Evolutionary conservation across 2,329 filamentous ascomycete species (phyloP), one percentile per base, ranked within the genome.

Genomic region (Plenodomus lindquistii): DNA sequence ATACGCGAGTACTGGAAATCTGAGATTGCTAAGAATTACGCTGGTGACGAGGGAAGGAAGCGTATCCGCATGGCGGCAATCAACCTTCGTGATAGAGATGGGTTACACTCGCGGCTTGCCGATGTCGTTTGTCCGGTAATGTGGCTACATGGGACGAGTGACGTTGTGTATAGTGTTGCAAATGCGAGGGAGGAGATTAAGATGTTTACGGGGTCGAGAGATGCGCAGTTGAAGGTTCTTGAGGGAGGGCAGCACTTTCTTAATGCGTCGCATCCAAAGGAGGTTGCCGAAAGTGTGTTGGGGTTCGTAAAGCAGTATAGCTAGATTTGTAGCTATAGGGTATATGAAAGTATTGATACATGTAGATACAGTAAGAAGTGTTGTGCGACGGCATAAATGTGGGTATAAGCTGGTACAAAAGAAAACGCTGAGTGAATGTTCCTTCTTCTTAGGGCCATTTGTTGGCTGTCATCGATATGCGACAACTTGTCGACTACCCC

Each of bases 201-300:
- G 55, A 56, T 77, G 21, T 81, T 82, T 46, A 70, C 60, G 1
- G 74, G 73, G 44, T 74, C 73, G 2, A 62, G 63, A 3, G 74
- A 79, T 51, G 75, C 75, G 6, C 66, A 69, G 41, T 47, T 82
- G 43, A 60, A 73, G 34, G 66, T 73, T 35, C 64, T 81, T 2
- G 63, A 80, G 19, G 77, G 71, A 5, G 79, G 78, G 1, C 68
- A 75, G 45, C 79, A 82, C 59, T 82, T 80, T 52, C 62, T 82
- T 51, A 78, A 72, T 46, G 74, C 70, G 8, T 75, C 75, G 4
- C 72, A 79, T 61, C 76, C 77, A 1, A 65, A 67, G 6, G 75
- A 78, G 47, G 75, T 82, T 2, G 67, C 74, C 18, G 47, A 46
- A 9, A 20, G 39, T 31, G 46, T 73, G 27, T 31, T 66, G 27